Evolutionary conservation across 768 basidiomycete genomes (phyloP).

Genomic region (Pleurotus eryngii): DNA sequence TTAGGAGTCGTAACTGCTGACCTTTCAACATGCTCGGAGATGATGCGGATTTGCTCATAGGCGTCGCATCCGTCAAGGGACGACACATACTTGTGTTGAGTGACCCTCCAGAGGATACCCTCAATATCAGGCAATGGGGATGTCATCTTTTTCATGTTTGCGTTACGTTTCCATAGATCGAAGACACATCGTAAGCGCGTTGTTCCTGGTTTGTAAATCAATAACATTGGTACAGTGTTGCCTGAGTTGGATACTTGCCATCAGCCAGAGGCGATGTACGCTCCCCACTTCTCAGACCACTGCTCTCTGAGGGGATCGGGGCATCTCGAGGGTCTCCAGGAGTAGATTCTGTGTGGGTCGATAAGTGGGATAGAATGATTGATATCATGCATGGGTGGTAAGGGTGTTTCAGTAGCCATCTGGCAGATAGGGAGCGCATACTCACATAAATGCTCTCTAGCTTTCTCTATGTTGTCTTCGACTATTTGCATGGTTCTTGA

Average conservation of each 20-base stretch:
- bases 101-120: slow-evolving; percentile 11
- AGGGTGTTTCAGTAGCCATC: no score
- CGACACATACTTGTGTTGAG: slow-evolving; percentile 9
- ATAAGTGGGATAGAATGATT: slow-evolving; percentile 31
- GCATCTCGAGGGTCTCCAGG: slow-evolving; percentile 20
- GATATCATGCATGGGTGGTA: no score
- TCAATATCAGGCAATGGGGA: slow-evolving; percentile 6
- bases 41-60: slow-evolving; percentile 24
- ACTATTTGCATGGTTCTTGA: no score
- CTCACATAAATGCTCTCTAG: no score
- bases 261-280: slow-evolving; percentile 18
- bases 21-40: slow-evolving; percentile 9
- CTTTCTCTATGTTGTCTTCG: no score
- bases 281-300: slow-evolving; percentile 13
- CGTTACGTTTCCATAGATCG: slow-evolving; percentile 19
- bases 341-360: slow-evolving; percentile 18
- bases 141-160: slow-evolving; percentile 8
- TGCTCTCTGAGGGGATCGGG: slow-evolving; percentile 16
- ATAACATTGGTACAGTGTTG: neutral
- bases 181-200: slow-evolving; percentile 15
- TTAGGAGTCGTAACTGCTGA: slow-evolving; percentile 30
- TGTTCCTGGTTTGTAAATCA: slow-evolving; percentile 22
- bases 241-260: slow-evolving; percentile 14
- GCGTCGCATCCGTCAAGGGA: slow-evolving; percentile 26
- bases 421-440: no score